Evolutionary conservation across 1,139 yeast species (phyloP), one percentile per base, ranked within the genome.

Genomic region (Oligophagozyma castellii): DNA sequence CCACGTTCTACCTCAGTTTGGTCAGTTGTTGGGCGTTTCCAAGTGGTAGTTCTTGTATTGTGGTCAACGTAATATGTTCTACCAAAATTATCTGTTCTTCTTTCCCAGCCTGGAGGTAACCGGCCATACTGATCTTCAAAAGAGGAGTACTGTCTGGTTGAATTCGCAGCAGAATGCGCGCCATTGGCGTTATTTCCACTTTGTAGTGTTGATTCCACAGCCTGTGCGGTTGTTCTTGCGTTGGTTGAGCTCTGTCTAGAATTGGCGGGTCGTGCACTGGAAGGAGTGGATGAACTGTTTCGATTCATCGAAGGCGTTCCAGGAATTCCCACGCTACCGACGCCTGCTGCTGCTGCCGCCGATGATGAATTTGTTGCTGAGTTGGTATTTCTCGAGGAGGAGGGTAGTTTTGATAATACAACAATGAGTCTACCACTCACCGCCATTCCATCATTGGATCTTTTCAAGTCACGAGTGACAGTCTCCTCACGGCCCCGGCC

Each of bases 71-170:
- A 89, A 56, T 92, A 89, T 1, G 96, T 89, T 49, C 99, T 73
- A 19, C 98, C 98, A 47, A 84, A 80, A 53, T 84, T 84, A 55
- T 89, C 99, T 1, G 96, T 86, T 56, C 96, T 73, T 45, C 98
- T 73, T 58, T 89, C 99, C 98, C 98, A 89, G 3, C 99, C 99
- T 3, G 95, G 81, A 4, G 98, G 99, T 42, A 89, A 65, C 47
- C 95, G 68, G 28, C 99, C 99, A 46, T 75, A 73, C 52, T 89
- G 96, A 57, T 89, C 99, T 56, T 89, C 98, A 53, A 89, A 89
- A 2, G 96, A 81, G 2, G 93, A 79, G 45, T 74, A 77, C 43
- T 76, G 89, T 49, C 83, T 67, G 23, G 40, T 16, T 19, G 46
- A 29, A 15, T 43, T 39, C 8, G 46, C 33, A 11, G 46, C 24